Conservation (phyloP, 805 yeast species). For the Ogataea ganodermae region DNA sequence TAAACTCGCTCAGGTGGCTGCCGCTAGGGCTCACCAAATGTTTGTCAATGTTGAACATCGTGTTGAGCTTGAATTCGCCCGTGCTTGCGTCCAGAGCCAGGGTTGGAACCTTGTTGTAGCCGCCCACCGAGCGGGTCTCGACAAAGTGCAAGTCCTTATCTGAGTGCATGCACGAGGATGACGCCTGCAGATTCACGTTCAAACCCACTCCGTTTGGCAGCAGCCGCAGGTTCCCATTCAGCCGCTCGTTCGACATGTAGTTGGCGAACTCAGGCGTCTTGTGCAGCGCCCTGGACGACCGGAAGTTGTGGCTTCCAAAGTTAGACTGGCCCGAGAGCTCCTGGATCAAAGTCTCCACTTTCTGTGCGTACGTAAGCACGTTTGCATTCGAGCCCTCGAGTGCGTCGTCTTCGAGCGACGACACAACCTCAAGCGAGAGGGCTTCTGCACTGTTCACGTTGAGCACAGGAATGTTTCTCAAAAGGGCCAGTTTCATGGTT, state of each 20-base stretch:
- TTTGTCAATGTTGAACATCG: conserved; percentile 22
- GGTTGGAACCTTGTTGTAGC: conserved; percentile 25
- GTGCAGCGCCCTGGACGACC: conserved; percentile 18
- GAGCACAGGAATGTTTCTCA: conserved; percentile 29
- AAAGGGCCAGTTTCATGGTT: conserved; percentile 23
- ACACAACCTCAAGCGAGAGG: background rate
- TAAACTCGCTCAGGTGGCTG: conserved; percentile 20
- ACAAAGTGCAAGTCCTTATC: conserved; percentile 32
- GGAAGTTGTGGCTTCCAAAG: conserved; percentile 25
- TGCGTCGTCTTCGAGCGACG: conserved; percentile 15
- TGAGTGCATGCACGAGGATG: conserved; percentile 41
- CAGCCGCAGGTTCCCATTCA: conserved; percentile 27
- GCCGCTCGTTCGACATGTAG: conserved; percentile 15
- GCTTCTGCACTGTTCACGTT: conserved; percentile 19
- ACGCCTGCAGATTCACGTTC: conserved; percentile 44
- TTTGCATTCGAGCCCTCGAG: conserved; percentile 14
- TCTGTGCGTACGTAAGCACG: conserved; percentile 15
- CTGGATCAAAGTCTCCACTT: conserved; percentile 15
- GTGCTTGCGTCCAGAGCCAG: conserved; percentile 12
- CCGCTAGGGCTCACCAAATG: conserved; percentile 13
- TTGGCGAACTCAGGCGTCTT: conserved; percentile 6
- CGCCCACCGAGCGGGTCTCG: conserved; percentile 49
- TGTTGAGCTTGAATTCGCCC: conserved; percentile 13
- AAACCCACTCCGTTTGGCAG: conserved; percentile 51
- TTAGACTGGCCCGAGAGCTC: conserved; percentile 6